phyloP scores from a whole-genome alignment of 345 rosid species.

The Angophora floribunda region DNA sequence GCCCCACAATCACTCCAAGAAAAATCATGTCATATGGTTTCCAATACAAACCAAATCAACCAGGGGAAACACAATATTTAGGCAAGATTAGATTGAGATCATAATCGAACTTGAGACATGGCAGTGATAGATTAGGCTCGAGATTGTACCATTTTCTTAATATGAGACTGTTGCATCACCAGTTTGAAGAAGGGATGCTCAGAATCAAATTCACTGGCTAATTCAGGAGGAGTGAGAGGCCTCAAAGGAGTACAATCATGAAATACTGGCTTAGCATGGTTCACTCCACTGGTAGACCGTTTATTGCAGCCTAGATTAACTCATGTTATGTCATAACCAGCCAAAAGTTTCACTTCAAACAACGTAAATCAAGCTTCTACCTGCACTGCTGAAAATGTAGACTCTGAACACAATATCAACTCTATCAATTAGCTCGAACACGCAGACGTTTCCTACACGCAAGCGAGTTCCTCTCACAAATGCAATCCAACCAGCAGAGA shows the following conservation, averaged over 20 bases:
- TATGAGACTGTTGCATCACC: not conserved
- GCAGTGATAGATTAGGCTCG: not conserved
- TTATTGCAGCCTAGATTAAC: not conserved
- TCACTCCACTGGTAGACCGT: not conserved
- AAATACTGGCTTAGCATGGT: not conserved
- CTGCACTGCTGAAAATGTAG: not conserved
- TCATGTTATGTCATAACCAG: not conserved
- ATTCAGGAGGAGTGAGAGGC: not conserved
- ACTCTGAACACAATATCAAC: not conserved
- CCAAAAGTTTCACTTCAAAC: not conserved
- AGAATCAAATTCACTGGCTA: not conserved
- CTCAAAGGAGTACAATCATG: not conserved
- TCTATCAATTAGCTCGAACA: not conserved
- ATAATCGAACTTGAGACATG: not conserved
- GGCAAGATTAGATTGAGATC: not conserved
- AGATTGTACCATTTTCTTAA: not conserved
- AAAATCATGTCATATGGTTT: not conserved
- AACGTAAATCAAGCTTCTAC: not conserved
- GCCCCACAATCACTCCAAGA: not conserved
- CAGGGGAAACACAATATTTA: not conserved
- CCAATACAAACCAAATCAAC: not conserved
- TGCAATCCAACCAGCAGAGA: too few species aligned
- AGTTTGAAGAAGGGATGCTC: not conserved
- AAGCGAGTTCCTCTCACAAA: too few species aligned
- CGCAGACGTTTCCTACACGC: not conserved